Evolutionary conservation across 148 eudicot species (phyloP).

Genomic region (Oxyria digyna): DNA sequence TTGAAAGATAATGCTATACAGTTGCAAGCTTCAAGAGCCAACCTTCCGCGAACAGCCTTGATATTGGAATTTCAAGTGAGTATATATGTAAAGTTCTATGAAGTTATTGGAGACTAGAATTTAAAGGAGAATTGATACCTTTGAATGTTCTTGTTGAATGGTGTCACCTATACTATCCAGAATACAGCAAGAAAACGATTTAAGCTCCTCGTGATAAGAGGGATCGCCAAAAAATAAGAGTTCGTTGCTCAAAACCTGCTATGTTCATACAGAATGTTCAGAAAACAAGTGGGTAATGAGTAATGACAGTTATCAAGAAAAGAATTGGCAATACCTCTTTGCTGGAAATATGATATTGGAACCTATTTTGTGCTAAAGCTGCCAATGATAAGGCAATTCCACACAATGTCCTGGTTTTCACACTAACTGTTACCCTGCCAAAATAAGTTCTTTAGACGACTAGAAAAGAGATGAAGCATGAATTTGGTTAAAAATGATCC

Average conservation of each 20-base stretch:
- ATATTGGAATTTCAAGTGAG: slow-evolving; percentile 13
- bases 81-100: slow-evolving; percentile 4
- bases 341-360: slow-evolving; percentile 24
- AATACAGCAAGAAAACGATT: slow-evolving; percentile 30
- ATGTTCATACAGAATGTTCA: neutral
- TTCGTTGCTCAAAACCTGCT: slow-evolving; percentile 42
- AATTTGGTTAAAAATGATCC: neutral
- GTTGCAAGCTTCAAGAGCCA: slow-evolving; percentile 77
- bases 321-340: slow-evolving; percentile 19
- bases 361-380: slow-evolving; percentile 33
- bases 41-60: slow-evolving; percentile 51
- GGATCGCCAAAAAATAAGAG: slow-evolving; percentile 32
- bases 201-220: slow-evolving; percentile 33
- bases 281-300: neutral
- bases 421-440: slow-evolving; percentile 28
- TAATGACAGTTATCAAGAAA: neutral
- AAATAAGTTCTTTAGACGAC: slow-evolving; percentile 9
- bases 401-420: slow-evolving; percentile 29
- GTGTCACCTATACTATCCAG: slow-evolving; percentile 24
- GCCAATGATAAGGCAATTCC: slow-evolving; percentile 33
- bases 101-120: slow-evolving; percentile 4
- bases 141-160: slow-evolving; percentile 45
- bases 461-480: neutral
- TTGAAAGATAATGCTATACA: slow-evolving; percentile 37
- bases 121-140: slow-evolving; percentile 20